These are phyloP conservation scores for Macaranga tanarius DNA, from an alignment of 441 rosid genomes.

Conservation along the genomic window DNA sequence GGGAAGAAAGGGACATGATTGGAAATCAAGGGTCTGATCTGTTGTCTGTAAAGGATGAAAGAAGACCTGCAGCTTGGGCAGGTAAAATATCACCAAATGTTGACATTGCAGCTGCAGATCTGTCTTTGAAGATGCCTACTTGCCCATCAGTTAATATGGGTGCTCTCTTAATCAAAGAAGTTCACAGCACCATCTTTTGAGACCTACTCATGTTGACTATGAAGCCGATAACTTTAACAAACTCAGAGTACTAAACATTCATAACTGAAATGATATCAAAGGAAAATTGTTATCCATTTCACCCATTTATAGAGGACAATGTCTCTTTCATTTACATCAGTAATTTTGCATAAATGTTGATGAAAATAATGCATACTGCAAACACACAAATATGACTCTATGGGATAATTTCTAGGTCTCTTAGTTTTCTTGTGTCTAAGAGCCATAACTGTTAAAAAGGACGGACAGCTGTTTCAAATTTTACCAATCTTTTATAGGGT, in stretches of 20 bases:
- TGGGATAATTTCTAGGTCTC: not conserved
- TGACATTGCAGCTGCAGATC: constrained; percentile 94
- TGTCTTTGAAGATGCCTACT: constrained; percentile 94
- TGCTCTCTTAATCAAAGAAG: constrained; percentile 53
- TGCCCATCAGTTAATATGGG: constrained; percentile 92
- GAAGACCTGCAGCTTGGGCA: constrained; percentile 89
- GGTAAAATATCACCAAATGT: constrained; percentile 96
- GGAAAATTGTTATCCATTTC: too few relatives aligned
- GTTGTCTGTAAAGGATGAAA: constrained; percentile 82
- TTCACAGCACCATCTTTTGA: not conserved
- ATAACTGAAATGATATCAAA: too few relatives aligned
- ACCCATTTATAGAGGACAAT: not conserved
- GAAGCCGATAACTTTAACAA: too few relatives aligned
- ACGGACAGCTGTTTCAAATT: not conserved
- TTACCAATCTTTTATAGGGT: not conserved
- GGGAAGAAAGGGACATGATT: not conserved
- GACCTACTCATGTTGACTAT: not conserved
- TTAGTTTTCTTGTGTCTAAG: not conserved
- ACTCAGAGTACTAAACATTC: too few relatives aligned
- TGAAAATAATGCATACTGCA: not conserved
- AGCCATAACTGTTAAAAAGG: too few relatives aligned
- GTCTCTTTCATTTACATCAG: not conserved
- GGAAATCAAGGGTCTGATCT: constrained; percentile 58
- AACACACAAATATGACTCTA: not conserved
- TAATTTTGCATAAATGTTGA: not conserved